Evolutionary conservation across 116 monocot genomes (phyloP).

Genomic region (Phalaenopsis hybrid): DNA sequence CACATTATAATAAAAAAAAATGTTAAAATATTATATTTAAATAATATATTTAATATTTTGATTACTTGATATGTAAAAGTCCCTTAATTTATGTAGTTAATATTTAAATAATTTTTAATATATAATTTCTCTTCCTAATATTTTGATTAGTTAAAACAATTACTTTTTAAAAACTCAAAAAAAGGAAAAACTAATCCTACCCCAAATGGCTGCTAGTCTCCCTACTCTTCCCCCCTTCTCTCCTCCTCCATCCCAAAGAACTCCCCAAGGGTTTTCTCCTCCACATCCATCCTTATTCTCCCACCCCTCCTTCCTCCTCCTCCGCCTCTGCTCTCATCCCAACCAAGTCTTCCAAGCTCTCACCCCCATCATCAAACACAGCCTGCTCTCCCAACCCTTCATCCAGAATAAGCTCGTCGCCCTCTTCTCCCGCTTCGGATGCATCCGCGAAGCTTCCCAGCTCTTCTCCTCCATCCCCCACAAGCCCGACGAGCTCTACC

Average conservation of each 20-base stretch:
- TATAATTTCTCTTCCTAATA: too few relatives aligned
- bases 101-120: too few relatives aligned
- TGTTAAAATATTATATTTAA: too few relatives aligned
- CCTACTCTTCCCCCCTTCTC: neutral
- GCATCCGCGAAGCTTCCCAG: constrained; percentile 31
- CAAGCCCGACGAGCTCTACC: constrained; percentile 46
- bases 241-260: constrained; percentile 9
- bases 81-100: too few relatives aligned
- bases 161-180: neutral
- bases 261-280: neutral
- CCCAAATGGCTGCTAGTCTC: neutral
- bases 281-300: constrained; percentile 14
- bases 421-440: constrained; percentile 47
- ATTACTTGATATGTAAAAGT: too few relatives aligned
- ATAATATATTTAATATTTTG: too few relatives aligned
- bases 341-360: constrained; percentile 41
- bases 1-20: too few relatives aligned
- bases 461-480: constrained; percentile 33
- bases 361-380: constrained; percentile 40
- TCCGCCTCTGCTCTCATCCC: constrained; percentile 35
- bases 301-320: constrained; percentile 41
- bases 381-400: constrained; percentile 24
- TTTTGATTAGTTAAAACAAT: too few relatives aligned
- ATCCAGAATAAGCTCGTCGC: constrained; percentile 45
- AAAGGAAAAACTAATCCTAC: neutral